Base-by-base conservation (phyloP, 78 protist species). In the Thecamonas trahens region DNA sequence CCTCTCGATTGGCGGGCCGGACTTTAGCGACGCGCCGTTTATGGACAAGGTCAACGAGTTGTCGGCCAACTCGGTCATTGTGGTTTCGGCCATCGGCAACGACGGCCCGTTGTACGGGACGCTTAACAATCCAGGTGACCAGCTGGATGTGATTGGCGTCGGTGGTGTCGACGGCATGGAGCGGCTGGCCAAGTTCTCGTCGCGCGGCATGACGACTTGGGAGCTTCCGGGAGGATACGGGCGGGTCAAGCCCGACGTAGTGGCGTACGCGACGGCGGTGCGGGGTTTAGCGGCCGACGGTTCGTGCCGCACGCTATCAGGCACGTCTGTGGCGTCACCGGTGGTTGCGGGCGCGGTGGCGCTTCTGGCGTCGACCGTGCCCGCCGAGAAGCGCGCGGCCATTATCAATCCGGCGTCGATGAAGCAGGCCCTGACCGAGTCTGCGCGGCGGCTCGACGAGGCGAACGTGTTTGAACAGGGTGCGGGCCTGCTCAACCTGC, bases 101-200 rank as follows among this genome's bases (percentile, higher is more conserved):
- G 89, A 89, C 40, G 98, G 98, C n/a, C 98, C 97, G 1, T 34
- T 76, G 32, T 91, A 81, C 70, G 98, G 96, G 72, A 96, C 97
- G 34, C 42, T 90, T 24, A 92, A 84, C 85, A 91, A 93, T 57
- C 99, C 99, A 0, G 98, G 89, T 1, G 97, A 93, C 60, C 90
- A 80, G 66, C 0, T 49, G 32, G 94, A 91, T 52, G 99, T 96
- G 1, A 82, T 96, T 34, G 99, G 97, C n/a, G 99, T 94, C 24
- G 98, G 98, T 0, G 81, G 87, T 11, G 45, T 85, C 9, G 86
- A 87, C 72, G 64, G 11, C 14, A 0, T 11, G 2, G 37, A 15
- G 15, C 8, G 9, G 37, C 59, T 82, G 5, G 67, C 83, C 0
- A 5, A 20, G 24, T 91, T 79, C 37, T 86, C 89, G 39, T 83